These are phyloP conservation scores for Aspergillus conjunctus DNA, from an alignment of 495 filamentous ascomycete species.

Conservation along the genomic window DNA sequence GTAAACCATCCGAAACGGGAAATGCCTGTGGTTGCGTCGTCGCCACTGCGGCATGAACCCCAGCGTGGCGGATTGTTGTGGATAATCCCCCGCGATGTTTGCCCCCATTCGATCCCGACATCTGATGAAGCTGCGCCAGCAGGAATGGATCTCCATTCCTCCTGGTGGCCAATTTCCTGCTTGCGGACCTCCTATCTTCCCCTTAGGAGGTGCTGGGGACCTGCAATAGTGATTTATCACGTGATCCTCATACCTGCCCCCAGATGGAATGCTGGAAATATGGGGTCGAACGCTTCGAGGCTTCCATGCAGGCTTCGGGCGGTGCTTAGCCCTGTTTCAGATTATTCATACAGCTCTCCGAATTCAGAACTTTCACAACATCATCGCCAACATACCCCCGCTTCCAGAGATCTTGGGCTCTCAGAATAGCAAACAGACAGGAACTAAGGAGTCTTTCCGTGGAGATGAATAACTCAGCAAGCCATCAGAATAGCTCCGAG, in stretches of 20 bases:
- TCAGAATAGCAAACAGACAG: background rate
- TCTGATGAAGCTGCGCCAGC: background rate
- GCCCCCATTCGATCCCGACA: background rate
- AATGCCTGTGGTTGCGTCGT: constrained; percentile 2
- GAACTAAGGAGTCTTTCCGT: background rate
- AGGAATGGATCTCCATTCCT: constrained; percentile 18
- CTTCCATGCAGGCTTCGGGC: background rate
- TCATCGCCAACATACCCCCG: constrained; percentile 1
- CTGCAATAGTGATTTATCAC: constrained; percentile 14
- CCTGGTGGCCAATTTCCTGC: constrained; percentile 4
- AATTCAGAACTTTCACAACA: constrained; percentile 7
- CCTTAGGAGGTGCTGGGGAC: background rate
- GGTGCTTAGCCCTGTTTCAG: background rate
- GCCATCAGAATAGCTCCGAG: background rate
- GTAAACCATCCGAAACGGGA: background rate
- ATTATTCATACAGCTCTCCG: constrained; percentile 1
- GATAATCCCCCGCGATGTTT: background rate
- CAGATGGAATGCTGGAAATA: constrained; percentile 11
- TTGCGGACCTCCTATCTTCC: constrained; percentile 5
- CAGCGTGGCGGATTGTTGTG: background rate
- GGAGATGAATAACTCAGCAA: background rate
- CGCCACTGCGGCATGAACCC: background rate
- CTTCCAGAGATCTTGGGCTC: constrained; percentile 10
- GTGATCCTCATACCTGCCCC: constrained; percentile 13
- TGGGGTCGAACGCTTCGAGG: constrained; percentile 1